Conservation (phyloP, 2,329 filamentous ascomycete genomes). For the Colletotrichum liaoningense region DNA sequence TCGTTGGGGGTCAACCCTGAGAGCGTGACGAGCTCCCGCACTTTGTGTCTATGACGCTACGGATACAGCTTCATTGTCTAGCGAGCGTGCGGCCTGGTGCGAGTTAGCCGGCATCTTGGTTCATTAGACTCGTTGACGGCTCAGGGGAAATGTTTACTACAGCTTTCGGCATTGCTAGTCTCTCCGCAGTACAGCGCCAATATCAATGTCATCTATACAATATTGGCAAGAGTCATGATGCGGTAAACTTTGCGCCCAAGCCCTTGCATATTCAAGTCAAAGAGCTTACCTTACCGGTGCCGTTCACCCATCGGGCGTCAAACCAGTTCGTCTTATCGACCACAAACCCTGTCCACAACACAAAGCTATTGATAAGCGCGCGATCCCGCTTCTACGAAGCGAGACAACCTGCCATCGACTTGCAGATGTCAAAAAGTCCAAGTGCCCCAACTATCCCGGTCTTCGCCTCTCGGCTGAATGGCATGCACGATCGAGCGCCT, state of each 20-base stretch:
- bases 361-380: slow-evolving; percentile 6
- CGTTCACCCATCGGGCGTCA: not conserved
- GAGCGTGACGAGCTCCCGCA: not conserved
- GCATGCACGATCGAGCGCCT: not conserved
- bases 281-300: not conserved
- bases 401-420: not conserved
- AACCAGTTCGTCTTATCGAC: slow-evolving; percentile 15
- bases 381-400: not conserved
- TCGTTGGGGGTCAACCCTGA: not conserved
- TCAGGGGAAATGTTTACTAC: not conserved
- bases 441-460: not conserved
- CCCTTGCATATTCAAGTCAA: not conserved
- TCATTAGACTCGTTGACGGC: not conserved
- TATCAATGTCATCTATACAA: not conserved
- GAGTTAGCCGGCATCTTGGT: not conserved
- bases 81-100: not conserved
- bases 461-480: not conserved
- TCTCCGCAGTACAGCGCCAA: not conserved
- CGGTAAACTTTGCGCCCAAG: not conserved
- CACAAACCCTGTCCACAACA: not conserved
- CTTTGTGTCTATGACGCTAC: not conserved
- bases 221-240: not conserved
- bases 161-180: not conserved
- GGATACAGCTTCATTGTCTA: not conserved
- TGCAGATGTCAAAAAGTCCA: not conserved